phyloP scores from a whole-genome alignment of 345 rosid genomes.

The Eucalyptus rudis region DNA sequence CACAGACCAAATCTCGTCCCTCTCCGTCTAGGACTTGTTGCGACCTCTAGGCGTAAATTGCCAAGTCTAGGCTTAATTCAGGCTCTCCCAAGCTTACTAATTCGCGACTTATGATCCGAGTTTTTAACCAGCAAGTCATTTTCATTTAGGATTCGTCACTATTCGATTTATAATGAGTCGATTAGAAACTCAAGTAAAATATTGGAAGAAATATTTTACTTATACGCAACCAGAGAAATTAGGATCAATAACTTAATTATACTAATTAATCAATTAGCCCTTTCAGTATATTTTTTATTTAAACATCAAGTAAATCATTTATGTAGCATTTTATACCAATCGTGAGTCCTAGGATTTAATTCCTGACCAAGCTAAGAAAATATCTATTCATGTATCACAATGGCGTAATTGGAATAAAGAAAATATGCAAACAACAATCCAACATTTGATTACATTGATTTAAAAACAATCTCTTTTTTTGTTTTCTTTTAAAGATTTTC shows the following conservation, averaged over 20 bases:
- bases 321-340: too few relatives aligned
- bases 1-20: rapidly evolving
- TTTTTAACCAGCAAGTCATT: rapidly evolving
- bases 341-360: rapidly evolving
- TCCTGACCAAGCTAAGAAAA: too few relatives aligned
- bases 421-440: rapidly evolving
- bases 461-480: rapidly evolving
- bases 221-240: rapidly evolving
- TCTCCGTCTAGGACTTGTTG: too few relatives aligned
- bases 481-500: too few relatives aligned
- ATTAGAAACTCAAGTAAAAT: too few relatives aligned
- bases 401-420: rapidly evolving
- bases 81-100: too few relatives aligned
- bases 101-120: rapidly evolving
- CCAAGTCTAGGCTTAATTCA: too few relatives aligned
- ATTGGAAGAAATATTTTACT: too few relatives aligned
- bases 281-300: rapidly evolving
- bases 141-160: rapidly evolving
- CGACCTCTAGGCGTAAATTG: rapidly evolving
- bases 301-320: too few relatives aligned
- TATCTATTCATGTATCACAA: too few relatives aligned
- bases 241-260: rapidly evolving
- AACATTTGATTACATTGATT: too few relatives aligned
- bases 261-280: rapidly evolving
- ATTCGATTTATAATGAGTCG: rapidly evolving